These are phyloP conservation scores for Lycium ferocissimum DNA, from an alignment of 257 asterid species.

Conservation along the genomic window DNA sequence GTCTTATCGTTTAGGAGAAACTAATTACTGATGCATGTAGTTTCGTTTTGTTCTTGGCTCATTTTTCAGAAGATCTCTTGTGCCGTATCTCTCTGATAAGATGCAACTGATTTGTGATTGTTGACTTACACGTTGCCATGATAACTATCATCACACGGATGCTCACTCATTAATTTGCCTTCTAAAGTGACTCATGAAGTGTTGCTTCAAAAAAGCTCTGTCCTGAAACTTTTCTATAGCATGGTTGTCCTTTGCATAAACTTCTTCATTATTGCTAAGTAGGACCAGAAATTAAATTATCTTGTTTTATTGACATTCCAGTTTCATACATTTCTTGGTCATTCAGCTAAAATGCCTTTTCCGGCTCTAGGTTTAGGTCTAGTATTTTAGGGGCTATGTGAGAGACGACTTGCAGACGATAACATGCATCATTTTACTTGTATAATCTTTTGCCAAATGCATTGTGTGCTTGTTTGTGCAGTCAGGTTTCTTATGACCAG, in stretches of 20 bases:
- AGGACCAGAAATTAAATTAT: background rate
- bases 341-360: too few relatives aligned
- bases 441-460: constrained; percentile 32
- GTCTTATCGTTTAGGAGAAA: background rate
- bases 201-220: background rate
- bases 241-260: background rate
- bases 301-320: background rate
- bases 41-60: background rate
- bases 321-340: background rate
- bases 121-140: too few relatives aligned
- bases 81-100: too few relatives aligned
- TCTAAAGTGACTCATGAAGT: background rate
- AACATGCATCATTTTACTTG: constrained; percentile 1
- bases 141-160: background rate
- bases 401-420: background rate
- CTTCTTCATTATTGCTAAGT: background rate
- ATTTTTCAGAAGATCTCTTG: background rate
- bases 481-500: constrained; percentile 70
- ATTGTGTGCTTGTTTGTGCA: constrained; percentile 58
- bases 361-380: background rate
- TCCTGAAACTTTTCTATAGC: background rate
- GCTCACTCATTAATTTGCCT: background rate
- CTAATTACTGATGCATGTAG: background rate
- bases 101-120: too few relatives aligned
- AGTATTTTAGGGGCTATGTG: background rate